Base-by-base conservation (phyloP, 192 early-diverging fungal genomes). In the Coemansia sp. region DNA sequence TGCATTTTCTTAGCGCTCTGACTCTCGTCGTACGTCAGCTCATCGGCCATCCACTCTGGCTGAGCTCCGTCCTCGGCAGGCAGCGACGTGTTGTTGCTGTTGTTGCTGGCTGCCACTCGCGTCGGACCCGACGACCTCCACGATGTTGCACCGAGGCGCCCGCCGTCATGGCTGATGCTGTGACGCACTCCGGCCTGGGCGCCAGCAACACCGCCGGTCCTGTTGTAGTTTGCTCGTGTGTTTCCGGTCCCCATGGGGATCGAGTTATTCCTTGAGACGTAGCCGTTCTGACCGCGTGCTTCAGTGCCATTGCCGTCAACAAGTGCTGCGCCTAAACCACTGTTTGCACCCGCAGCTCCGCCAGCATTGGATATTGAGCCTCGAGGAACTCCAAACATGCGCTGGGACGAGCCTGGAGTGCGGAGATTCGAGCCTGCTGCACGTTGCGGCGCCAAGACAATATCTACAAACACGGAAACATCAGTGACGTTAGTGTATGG, bases 41-140 rank as follows among this genome's bases (percentile, higher is more conserved):
- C 74, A 67, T 73, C 74, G 50, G 74, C 76, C 80, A 83, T 83
- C 80, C 80, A 83, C 69, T 77, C 80, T 23, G 80, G 80, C 72
- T 78, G 69, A 1, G 66, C 70, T 11, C 35, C 17, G 58, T 66
- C 72, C 8, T 60, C 67, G n/a, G 14, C 40, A 52, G 42, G 26
- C 4, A 33, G 16, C 14, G 49, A 2, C 37, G 21, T 23, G 57
- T 28, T 32, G 62, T 10, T 58, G 23, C 16, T 47, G 57, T 26
- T 30, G 62, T 17, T 58, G 35, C 14, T 59, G 16, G 55, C 4
- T n/a, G 33, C 38, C 38, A 23, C 64, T 19, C 33, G 40, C 53
- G 64, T 37, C 40, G 33, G 35, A 37, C 68, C 74, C 4, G 74
- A 64, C 38, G 76, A 73, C 23, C 76, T 63, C 76, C 76, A 78